A percentile compares a stretch with the other conserved stretches of the same genome.
Conservation (phyloP, 1,139 yeast genomes). For the Casaregolazyma suthepensis region DNA sequence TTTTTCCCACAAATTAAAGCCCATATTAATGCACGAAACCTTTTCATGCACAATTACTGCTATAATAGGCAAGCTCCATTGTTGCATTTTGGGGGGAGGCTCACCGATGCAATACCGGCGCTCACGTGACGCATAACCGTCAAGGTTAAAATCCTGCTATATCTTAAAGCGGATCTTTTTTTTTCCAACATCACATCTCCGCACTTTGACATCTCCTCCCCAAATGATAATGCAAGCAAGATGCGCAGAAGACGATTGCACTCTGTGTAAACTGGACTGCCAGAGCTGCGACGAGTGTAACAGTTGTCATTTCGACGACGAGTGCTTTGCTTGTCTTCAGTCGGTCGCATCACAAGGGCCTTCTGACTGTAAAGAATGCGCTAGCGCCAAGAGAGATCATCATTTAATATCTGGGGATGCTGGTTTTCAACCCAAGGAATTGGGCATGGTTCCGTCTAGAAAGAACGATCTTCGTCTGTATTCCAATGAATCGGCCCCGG, state of each 20-base stretch:
- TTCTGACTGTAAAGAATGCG: constrained; percentile 17
- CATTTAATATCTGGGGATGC: background rate
- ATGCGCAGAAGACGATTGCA: background rate
- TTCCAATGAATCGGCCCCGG: background rate
- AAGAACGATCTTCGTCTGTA: background rate
- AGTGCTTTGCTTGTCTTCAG: constrained; percentile 7
- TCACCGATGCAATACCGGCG: background rate
- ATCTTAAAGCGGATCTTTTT: background rate
- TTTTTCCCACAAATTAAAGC: background rate
- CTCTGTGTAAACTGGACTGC: constrained; percentile 4
- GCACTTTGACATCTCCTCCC: background rate
- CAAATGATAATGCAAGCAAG: background rate
- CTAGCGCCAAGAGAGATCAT: constrained; percentile 18
- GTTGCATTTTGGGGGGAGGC: background rate
- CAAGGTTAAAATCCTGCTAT: background rate
- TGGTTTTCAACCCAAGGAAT: background rate
- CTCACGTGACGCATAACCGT: background rate
- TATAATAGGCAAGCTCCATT: background rate
- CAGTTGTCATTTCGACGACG: constrained; percentile 7
- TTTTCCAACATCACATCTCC: background rate
- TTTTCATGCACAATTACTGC: background rate
- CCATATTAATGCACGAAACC: background rate
- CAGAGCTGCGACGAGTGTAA: constrained; percentile 8
- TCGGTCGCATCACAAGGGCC: background rate
- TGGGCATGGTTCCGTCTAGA: background rate